These are phyloP conservation scores for Leccinum ochraceum DNA, from an alignment of 768 basidiomycete genomes.

Conservation along the genomic window DNA sequence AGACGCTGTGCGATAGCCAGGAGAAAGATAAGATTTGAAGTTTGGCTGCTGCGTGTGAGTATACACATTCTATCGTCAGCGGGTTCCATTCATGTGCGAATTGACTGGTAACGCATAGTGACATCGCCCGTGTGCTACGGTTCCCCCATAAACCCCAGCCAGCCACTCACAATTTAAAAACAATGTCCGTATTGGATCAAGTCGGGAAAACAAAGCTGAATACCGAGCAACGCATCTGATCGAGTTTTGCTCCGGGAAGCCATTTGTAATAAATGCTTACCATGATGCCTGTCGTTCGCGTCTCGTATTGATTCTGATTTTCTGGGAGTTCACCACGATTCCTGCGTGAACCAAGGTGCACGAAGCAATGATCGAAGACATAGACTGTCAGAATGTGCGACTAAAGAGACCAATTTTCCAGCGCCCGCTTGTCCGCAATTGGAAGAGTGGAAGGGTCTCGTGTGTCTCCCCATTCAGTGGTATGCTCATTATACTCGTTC, in stretches of 20 bases:
- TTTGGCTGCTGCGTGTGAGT: not conserved
- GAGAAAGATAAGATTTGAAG: not conserved
- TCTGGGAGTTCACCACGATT: not conserved
- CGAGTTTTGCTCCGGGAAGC: not conserved
- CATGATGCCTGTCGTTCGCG: too few relatives aligned
- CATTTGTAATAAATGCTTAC: too few relatives aligned
- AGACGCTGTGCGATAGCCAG: not conserved
- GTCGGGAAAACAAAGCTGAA: not conserved
- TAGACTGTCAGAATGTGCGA: too few relatives aligned
- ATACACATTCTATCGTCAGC: not conserved
- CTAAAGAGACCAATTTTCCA: too few relatives aligned
- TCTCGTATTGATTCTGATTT: too few relatives aligned
- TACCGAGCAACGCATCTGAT: not conserved
- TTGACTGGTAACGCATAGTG: not conserved
- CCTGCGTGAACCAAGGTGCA: not conserved
- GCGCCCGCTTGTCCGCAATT: too few relatives aligned
- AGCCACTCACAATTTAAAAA: not conserved
- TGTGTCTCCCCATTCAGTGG: too few relatives aligned
- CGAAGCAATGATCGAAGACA: not conserved
- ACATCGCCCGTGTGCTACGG: not conserved
- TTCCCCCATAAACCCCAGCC: not conserved
- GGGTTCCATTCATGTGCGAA: not conserved
- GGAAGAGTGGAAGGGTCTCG: too few relatives aligned
- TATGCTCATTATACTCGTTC: too few relatives aligned
- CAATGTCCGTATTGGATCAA: not conserved